A percentile compares a stretch with the other conserved stretches of the same genome.
These are phyloP conservation scores for Aspergillus novoparasiticus DNA, from an alignment of 2,329 filamentous ascomycete species.

Conservation along the genomic window DNA sequence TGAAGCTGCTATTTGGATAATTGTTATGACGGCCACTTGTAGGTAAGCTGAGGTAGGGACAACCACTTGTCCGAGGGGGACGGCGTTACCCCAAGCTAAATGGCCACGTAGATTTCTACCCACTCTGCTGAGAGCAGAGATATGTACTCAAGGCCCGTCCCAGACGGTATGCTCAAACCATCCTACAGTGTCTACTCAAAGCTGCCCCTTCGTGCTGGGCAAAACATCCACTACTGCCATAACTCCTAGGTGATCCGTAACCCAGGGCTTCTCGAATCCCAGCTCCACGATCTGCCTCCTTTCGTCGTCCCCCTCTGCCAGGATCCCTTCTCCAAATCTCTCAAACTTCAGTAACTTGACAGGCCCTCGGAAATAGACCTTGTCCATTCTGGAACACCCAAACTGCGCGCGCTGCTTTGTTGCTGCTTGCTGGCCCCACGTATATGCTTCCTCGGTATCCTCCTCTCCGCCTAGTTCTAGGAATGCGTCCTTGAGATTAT, in stretches of 20 bases:
- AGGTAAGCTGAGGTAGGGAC: no score
- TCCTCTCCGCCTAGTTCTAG: conserved; percentile 11
- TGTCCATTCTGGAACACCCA: conserved; percentile 16
- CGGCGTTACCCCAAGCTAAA: no score
- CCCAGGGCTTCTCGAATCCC: conserved; percentile 14
- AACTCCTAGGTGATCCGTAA: conserved; percentile 17
- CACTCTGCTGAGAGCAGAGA: neutral
- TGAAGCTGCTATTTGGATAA: no score
- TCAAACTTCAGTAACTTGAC: conserved; percentile 4
- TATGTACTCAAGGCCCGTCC: no score
- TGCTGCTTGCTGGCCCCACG: conserved; percentile 16
- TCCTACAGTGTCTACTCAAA: neutral
- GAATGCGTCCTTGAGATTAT: conserved; percentile 13
- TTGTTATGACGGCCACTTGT: no score
- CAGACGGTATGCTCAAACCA: neutral
- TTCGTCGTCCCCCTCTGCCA: conserved; percentile 3
- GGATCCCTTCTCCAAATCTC: conserved; percentile 9
- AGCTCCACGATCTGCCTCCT: neutral
- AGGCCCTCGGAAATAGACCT: conserved; percentile 7
- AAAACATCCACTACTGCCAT: neutral
- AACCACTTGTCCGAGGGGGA: no score
- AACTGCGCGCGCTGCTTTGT: conserved; percentile 3
- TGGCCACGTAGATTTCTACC: neutral
- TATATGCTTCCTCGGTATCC: conserved; percentile 9
- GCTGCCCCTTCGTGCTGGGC: neutral